Base-by-base conservation (phyloP, 768 basidiomycete species). In the Boletus coccyginus region DNA sequence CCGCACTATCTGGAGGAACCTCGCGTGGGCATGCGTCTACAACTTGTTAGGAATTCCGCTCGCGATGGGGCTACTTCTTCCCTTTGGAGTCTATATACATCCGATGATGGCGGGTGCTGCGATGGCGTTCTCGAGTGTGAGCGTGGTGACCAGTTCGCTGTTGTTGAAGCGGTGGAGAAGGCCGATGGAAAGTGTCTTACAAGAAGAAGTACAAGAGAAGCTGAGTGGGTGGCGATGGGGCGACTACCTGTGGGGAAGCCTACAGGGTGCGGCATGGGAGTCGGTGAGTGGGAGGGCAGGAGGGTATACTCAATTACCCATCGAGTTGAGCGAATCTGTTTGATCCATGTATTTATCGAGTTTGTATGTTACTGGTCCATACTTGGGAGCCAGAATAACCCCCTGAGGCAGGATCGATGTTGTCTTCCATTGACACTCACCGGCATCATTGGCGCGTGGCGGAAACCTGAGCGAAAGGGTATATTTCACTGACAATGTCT, bases 91-190 rank as follows among this genome's bases (percentile, higher is more conserved):
- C 31, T 92, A 94, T 71, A 85, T 98, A 69, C 97, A 94, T 64
- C 97, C 97, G 10, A 98, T 98, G 96, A 85, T 94, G 76, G 94
- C 97, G 0, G 96, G 93, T n/a, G 93, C 88, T 3, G 95, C 95
- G 29, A 99, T 99, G 97, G 97, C 97, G 27, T 94, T 94, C 71
- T 95, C 92, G 35, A 92, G 89, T 63, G 96, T 98, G 38, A 94
- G 92, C 62, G 97, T 99, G 50, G 96, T 99, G 16, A 85, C 83
- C 29, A 94, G 91, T 57, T 94, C 92, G 56, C 75, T 98, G 68
- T 83, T 90, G 45, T 78, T 99, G 59, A 88, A 82, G 66, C 85
- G 87, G 82, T 96, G 94, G 94, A 80, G 74, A 47, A 77, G 92
- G 33, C 92, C 92, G 2, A 65, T 61, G 64, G 78, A 76, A 32